Evolutionary conservation across 306 rosid genomes (phyloP).

Genomic region (Vigna nakashimae): DNA sequence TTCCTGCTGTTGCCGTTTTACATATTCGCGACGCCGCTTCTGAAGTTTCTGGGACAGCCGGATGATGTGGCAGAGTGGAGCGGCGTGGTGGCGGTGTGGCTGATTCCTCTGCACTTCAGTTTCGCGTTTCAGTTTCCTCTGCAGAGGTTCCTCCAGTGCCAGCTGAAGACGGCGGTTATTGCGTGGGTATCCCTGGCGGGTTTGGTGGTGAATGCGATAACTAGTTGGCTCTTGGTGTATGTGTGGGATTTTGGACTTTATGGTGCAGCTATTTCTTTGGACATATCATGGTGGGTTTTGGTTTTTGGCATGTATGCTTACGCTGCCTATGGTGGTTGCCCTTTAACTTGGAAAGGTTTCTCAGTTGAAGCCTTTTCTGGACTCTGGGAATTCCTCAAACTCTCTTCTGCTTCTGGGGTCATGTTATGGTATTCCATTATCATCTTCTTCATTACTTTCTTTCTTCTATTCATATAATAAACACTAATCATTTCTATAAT

Average conservation of each 20-base stretch:
- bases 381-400: constrained; percentile 73
- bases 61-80: constrained; percentile 68
- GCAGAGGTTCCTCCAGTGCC: constrained; percentile 76
- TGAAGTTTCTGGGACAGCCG: constrained; percentile 63
- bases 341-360: constrained; percentile 72
- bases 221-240: constrained; percentile 57
- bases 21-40: constrained; percentile 59
- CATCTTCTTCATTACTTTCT: too few relatives aligned
- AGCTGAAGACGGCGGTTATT: constrained; percentile 59
- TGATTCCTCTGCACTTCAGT: constrained; percentile 83
- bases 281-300: constrained; percentile 73
- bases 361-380: constrained; percentile 70
- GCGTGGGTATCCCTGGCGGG: constrained; percentile 64
- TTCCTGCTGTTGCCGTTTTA: constrained; percentile 61
- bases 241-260: constrained; percentile 63
- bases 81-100: constrained; percentile 68
- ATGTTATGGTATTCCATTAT: constrained; percentile 64
- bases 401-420: constrained; percentile 72
- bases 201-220: constrained; percentile 49
- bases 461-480: too few relatives aligned
- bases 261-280: constrained; percentile 74
- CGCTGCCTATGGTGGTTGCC: constrained; percentile 64
- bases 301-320: constrained; percentile 60
- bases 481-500: too few relatives aligned
- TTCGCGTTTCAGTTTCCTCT: constrained; percentile 80